Evolutionary conservation across 768 basidiomycete genomes (phyloP), one percentile per base, ranked within the genome.

Genomic region (Tylopilus felleus): DNA sequence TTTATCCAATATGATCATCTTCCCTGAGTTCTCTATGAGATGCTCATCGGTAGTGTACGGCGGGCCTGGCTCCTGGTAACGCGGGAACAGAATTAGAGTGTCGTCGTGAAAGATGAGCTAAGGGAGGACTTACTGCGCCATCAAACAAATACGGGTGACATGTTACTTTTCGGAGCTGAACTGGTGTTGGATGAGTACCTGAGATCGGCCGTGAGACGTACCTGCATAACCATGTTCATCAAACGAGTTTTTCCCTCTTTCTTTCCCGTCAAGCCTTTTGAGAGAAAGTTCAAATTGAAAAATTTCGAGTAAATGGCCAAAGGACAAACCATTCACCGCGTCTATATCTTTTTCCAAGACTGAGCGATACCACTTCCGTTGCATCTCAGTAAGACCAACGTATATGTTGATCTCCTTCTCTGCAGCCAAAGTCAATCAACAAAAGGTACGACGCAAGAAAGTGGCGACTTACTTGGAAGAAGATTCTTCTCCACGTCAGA

Each of bases 141-240:
- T 95, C 93, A 65, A 95, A 94, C 31, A 95, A 80, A 66, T 95
- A 94, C 0, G 93, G 93, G 66, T 93, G 90, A 58, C 90, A 93
- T 10, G 89, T 91, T 38, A 91, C 92, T 78, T 88, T 93, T 56
- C 88, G 85, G 38, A 90, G 79, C 82, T 65, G 8, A 49, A 2
- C 8, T 10, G 44, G 36, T 48, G 8, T 63, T 29, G 51, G 49
- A 57, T 10, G 16, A 19, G 33, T 17, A 14, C 14, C 13, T 9
- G 25, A 10, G 22, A 48, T 27, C 17, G 2, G 3, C 27, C 41
- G 10, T 13, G 28, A 39, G 9, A 42, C 75, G n/a, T 19, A 91
- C 82, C 79, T 99, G 97, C 97, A 98, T 98, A 56, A 98, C 97
- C 80, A 99, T 94, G 68, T 98, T 99, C 86, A 98, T 93, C 47